Conservation (phyloP, 129 eudicot genomes). For the Flaveria ramosissima region DNA sequence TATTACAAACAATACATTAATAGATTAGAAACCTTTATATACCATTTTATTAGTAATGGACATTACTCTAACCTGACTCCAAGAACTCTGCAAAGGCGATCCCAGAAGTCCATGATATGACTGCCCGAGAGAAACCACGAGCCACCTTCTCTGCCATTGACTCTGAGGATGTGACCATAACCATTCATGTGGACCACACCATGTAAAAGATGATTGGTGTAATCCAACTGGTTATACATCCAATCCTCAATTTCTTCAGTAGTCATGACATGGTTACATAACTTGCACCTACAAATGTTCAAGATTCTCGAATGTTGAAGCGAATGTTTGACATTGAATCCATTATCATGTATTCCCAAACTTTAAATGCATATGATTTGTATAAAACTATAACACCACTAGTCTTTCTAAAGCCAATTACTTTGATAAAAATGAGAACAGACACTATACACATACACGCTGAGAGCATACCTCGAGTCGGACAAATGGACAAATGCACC, state of each 20-base stretch:
- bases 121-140: constrained; percentile 77
- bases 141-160: constrained; percentile 94
- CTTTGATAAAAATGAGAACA: not conserved
- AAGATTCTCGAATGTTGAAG: not conserved
- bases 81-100: constrained; percentile 76
- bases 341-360: not conserved
- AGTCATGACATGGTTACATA: constrained; percentile 82
- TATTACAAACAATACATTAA: not conserved
- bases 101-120: constrained; percentile 96
- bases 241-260: constrained; percentile 86
- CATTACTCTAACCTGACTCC: constrained; percentile 74
- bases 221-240: constrained; percentile 85
- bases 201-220: constrained; percentile 82
- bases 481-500: constrained; percentile 60
- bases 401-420: not conserved
- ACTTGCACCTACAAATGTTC: constrained; percentile 63
- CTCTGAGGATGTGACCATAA: constrained; percentile 88
- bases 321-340: not conserved
- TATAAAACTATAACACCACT: not conserved
- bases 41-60: not conserved
- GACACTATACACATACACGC: not conserved
- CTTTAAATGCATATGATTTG: not conserved
- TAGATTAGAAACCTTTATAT: not conserved
- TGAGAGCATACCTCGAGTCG: constrained; percentile 60
- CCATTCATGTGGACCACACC: constrained; percentile 90